Percentiles rank a stretch among this genome's conserved stretches.
Conservation (phyloP, 768 basidiomycete species). For the Xerocomellus chrysenteron region DNA sequence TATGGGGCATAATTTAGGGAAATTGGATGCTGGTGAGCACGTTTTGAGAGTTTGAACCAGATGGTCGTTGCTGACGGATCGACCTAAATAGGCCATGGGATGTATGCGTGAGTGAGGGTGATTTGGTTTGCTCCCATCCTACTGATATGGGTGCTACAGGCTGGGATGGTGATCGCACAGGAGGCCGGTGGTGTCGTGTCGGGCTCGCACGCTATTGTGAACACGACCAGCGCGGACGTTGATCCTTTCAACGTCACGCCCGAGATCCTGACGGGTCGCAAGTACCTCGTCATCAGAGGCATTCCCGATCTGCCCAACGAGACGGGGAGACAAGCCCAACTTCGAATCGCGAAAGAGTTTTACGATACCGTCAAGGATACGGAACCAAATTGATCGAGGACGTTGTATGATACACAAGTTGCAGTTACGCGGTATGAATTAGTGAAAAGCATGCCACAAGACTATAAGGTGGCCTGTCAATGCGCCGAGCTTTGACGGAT, state of each 20-base stretch:
- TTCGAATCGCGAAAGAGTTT: slow-evolving; percentile 80
- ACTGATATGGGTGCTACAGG: slow-evolving; percentile 36
- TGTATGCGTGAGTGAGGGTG: slow-evolving; percentile 55
- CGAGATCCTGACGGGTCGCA: slow-evolving; percentile 72
- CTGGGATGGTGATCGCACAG: slow-evolving; percentile 86
- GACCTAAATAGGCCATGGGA: slow-evolving; percentile 66
- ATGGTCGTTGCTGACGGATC: background rate
- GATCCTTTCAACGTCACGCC: slow-evolving; percentile 64
- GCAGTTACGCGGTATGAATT: too few species aligned
- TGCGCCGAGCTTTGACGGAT: too few species aligned
- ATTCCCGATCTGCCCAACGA: slow-evolving; percentile 65
- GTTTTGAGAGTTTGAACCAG: background rate
- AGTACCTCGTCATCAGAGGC: slow-evolving; percentile 74
- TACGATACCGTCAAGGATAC: slow-evolving; percentile 79
- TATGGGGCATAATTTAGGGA: slow-evolving; percentile 49
- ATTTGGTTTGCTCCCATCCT: background rate
- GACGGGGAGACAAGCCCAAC: slow-evolving; percentile 67
- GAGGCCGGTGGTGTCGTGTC: slow-evolving; percentile 85
- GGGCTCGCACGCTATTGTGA: slow-evolving; percentile 57
- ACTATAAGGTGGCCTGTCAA: too few species aligned
- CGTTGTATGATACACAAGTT: too few species aligned
- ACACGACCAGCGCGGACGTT: slow-evolving; percentile 28
- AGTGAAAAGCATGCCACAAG: too few species aligned
- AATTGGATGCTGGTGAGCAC: slow-evolving; percentile 67
- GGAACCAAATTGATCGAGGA: slow-evolving; percentile 42